Base-by-base conservation (phyloP, 768 basidiomycete species). In the Sistotremastrum niveocremeum region DNA sequence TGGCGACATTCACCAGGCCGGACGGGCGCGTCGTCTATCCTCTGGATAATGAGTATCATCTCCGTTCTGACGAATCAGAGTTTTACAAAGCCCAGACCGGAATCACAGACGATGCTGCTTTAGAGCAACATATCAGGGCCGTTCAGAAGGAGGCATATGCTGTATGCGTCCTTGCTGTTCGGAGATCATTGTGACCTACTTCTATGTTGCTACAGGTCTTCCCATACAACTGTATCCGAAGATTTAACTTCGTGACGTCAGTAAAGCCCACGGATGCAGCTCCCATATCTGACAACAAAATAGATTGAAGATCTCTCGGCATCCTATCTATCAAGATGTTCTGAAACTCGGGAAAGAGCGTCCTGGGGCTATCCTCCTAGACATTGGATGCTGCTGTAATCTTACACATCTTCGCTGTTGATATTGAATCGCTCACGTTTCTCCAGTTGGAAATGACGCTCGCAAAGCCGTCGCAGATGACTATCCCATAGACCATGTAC, bases 311-410 rank as follows among this genome's bases (percentile, higher is more conserved):
- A 49, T 54, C 8, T 40, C 48, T 10, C 37, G 38, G 7, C 41
- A 49, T 35, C 45, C 42, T 5, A 46, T 39, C 8, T 66, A 61
- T 40, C 12, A 53, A 7, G 35, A 36, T 3, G 51, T 68, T 6
- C 56, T 71, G 6, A 55, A 57, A 37, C 56, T 72, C 7, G 68
- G 63, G 5, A 57, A 49, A 42, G 62, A 65, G 29, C 64, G 64
- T 31, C 36, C 52, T 4, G 59, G 59, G 2, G 64, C 64, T 0
- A 57, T 73, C 7, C 57, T 71, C 28, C 57, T 73, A 6, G 72
- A 74, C 38, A 55, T 72, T 6, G 72, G 66, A 4, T 71, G 69
- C 49, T 70, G 69, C 50, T 61, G 70, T 72, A 48, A 48, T 20
- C 20, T 20, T 20, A 20, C 20, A 20, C 20, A 20, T 20, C 20